phyloP scores from a whole-genome alignment of 208 protist species.

The Trypanosoma avium region DNA sequence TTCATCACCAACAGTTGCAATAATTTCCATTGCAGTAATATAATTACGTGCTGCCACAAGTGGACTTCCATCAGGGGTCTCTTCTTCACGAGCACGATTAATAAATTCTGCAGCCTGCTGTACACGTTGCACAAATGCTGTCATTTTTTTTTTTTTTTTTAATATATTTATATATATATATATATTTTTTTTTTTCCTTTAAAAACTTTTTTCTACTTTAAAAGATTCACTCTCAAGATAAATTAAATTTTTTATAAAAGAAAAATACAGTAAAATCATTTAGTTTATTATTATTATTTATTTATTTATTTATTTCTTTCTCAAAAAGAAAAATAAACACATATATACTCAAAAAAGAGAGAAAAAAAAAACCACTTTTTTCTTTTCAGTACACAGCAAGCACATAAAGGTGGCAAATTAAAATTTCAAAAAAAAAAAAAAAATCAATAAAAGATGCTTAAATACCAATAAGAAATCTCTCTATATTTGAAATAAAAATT shows the following conservation, averaged over 20 bases:
- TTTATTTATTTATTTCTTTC: no score
- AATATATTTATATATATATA: not conserved
- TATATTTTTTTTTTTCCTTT: not conserved
- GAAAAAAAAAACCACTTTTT: not conserved
- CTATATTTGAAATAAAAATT: no score
- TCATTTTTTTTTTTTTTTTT: conserved; percentile 20
- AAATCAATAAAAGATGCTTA: not conserved
- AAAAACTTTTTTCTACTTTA: no score
- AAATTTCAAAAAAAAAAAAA: conserved; percentile 19
- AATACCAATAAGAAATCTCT: not conserved
- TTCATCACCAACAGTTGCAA: conserved; percentile 39
- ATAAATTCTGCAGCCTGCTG: conserved; percentile 48
- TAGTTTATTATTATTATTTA: no score
- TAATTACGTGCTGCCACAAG: conserved; percentile 65
- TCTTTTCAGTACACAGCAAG: no score
- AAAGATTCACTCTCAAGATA: no score
- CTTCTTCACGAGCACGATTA: conserved; percentile 55
- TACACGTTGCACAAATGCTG: conserved; percentile 32
- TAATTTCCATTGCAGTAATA: conserved; percentile 77
- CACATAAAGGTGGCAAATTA: no score
- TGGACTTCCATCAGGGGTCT: conserved; percentile 74
- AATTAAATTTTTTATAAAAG: no score
- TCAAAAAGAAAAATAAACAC: not conserved
- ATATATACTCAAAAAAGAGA: not conserved
- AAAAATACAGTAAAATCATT: no score